These are phyloP conservation scores for Rosa rugosa DNA, from an alignment of 306 rosid species.

Conservation along the genomic window DNA sequence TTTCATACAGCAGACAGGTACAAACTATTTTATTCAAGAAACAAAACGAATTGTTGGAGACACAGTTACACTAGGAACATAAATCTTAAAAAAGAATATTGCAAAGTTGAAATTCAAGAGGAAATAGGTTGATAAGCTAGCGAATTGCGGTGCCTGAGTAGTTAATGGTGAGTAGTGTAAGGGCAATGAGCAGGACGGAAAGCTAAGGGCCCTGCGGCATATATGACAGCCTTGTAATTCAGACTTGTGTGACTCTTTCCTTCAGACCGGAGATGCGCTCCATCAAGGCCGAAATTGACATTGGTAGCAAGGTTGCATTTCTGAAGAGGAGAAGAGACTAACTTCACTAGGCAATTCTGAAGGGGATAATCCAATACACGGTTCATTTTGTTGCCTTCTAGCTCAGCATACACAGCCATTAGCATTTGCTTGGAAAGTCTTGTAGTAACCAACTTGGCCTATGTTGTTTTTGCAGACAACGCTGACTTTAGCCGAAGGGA, in stretches of 20 bases:
- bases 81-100: too few relatives aligned
- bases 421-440: conserved; percentile 59
- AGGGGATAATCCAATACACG: conserved; percentile 71
- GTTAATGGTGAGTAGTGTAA: conserved; percentile 34
- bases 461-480: conserved; percentile 69
- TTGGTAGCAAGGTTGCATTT: conserved; percentile 63
- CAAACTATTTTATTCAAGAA: too few relatives aligned
- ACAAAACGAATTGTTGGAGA: too few relatives aligned
- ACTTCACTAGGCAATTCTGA: conserved; percentile 71
- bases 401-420: conserved; percentile 68
- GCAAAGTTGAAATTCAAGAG: too few relatives aligned
- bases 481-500: conserved; percentile 70
- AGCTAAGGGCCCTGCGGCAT: conserved; percentile 87
- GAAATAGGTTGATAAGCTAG: too few relatives aligned
- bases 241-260: conserved; percentile 53
- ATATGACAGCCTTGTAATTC: conserved; percentile 61
- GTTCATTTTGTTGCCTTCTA: conserved; percentile 61
- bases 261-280: conserved; percentile 65
- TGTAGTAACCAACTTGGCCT: conserved; percentile 65
- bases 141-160: too few relatives aligned
- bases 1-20: too few relatives aligned
- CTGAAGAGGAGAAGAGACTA: conserved; percentile 61
- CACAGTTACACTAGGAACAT: too few relatives aligned
- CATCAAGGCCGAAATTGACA: conserved; percentile 67
- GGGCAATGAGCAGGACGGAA: conserved; percentile 69